These are phyloP conservation scores for Eragrostis tef DNA, from an alignment of 202 grass and related monocot genomes.

Conservation along the genomic window DNA sequence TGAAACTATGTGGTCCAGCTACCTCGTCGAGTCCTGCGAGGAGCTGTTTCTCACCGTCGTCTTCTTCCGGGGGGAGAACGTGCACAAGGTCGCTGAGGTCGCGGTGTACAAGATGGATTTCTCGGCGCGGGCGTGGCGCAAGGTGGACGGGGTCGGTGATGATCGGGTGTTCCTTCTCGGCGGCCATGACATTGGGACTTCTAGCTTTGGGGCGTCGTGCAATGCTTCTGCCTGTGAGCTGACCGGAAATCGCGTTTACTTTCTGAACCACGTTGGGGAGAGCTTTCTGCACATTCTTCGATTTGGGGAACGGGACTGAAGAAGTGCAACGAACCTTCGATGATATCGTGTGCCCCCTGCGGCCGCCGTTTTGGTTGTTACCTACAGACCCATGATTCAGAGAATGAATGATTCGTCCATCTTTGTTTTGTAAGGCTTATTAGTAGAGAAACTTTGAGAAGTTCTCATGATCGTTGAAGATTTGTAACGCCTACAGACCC, in stretches of 20 bases:
- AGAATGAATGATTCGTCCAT: not conserved
- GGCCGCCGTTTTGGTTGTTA: not conserved
- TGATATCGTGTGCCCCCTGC: not conserved
- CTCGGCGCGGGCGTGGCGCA: conserved; percentile 2
- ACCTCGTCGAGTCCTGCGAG: not conserved
- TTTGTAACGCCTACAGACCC: no score
- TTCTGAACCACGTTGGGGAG: not conserved
- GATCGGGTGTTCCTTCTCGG: not conserved
- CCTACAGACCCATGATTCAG: not conserved
- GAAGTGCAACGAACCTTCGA: not conserved
- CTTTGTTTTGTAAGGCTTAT: no score
- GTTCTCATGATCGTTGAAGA: no score
- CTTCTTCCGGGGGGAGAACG: not conserved
- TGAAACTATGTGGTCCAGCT: not conserved
- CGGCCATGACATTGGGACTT: not conserved
- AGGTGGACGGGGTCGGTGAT: conserved; percentile 17
- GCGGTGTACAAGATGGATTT: conserved; percentile 14
- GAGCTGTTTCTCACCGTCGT: not conserved
- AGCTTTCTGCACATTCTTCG: not conserved
- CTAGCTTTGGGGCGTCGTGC: not conserved
- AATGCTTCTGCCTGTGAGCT: not conserved
- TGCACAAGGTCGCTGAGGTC: not conserved
- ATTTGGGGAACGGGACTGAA: not conserved
- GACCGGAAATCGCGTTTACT: not conserved
- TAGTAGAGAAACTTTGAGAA: no score